Evolutionary conservation across 2,329 filamentous ascomycete genomes (phyloP).

Genomic region (Aureobasidium sp.): DNA sequence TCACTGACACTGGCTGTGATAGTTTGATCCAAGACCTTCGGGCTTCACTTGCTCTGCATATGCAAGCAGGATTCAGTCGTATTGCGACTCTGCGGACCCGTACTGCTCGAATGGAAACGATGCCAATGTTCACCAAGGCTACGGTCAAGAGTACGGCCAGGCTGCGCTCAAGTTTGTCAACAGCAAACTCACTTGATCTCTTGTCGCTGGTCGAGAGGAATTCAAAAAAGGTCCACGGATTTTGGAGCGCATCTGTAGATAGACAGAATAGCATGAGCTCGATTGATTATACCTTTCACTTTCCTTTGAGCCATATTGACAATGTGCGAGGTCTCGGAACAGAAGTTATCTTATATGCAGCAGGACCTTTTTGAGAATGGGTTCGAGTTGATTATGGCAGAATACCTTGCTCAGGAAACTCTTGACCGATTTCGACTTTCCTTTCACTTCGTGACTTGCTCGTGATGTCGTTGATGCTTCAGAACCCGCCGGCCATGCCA

Average conservation of each 20-base stretch:
- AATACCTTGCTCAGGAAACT: too few relatives aligned
- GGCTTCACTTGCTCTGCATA: slow-evolving; percentile 51
- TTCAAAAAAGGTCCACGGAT: background rate
- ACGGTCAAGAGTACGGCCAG: slow-evolving; percentile 53
- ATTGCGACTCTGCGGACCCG: slow-evolving; percentile 58
- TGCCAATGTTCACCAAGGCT: slow-evolving; percentile 54
- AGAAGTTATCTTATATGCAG: background rate
- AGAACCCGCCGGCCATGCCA: background rate
- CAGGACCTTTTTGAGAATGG: background rate
- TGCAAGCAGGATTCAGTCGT: slow-evolving; percentile 53
- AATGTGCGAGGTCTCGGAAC: background rate
- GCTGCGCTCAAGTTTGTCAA: slow-evolving; percentile 55
- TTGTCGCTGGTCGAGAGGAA: background rate
- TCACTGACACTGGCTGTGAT: background rate
- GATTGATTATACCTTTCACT: too few relatives aligned
- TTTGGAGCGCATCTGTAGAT: too few relatives aligned
- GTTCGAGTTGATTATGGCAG: background rate
- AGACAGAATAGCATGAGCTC: too few relatives aligned
- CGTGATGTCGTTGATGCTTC: background rate
- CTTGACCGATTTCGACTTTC: background rate
- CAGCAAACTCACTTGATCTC: slow-evolving; percentile 36
- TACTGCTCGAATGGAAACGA: slow-evolving; percentile 62
- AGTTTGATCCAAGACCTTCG: slow-evolving; percentile 55
- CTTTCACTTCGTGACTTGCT: background rate
- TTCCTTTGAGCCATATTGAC: too few relatives aligned